These are phyloP conservation scores for Nakazawaea anatomiae DNA, from an alignment of 805 yeast species.

Conservation along the genomic window DNA sequence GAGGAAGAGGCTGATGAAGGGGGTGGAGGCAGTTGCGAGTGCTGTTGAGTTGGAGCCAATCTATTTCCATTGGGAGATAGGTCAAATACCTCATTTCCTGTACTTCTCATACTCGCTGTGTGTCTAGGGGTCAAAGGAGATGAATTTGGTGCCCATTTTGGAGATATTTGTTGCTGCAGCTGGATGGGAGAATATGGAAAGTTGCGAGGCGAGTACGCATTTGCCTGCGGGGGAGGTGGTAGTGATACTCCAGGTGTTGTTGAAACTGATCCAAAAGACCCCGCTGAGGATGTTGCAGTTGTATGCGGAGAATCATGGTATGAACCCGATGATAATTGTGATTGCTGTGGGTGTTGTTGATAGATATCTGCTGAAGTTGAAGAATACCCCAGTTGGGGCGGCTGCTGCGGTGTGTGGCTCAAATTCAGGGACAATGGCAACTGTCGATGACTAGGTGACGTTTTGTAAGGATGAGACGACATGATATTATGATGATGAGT, in stretches of 20 bases:
- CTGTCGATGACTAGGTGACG: neutral
- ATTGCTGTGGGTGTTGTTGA: neutral
- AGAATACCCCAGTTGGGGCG: neutral
- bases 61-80: slow-evolving; percentile 2
- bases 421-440: neutral
- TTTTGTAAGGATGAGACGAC: slow-evolving; percentile 1
- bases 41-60: neutral
- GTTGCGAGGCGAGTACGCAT: neutral
- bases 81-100: neutral
- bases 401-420: neutral
- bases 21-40: neutral
- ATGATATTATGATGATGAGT: neutral
- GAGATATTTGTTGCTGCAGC: neutral
- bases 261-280: neutral
- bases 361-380: neutral
- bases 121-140: slow-evolving; percentile 4
- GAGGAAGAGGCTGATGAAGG: neutral
- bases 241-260: neutral
- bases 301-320: neutral
- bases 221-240: neutral
- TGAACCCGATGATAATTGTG: neutral
- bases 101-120: neutral
- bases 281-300: neutral
- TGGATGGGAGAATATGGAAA: slow-evolving; percentile 6
- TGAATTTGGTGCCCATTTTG: slow-evolving; percentile 2